These are phyloP conservation scores for Calamus simplicifolius DNA, from an alignment of 176 grass and related monocot species.

Conservation along the genomic window DNA sequence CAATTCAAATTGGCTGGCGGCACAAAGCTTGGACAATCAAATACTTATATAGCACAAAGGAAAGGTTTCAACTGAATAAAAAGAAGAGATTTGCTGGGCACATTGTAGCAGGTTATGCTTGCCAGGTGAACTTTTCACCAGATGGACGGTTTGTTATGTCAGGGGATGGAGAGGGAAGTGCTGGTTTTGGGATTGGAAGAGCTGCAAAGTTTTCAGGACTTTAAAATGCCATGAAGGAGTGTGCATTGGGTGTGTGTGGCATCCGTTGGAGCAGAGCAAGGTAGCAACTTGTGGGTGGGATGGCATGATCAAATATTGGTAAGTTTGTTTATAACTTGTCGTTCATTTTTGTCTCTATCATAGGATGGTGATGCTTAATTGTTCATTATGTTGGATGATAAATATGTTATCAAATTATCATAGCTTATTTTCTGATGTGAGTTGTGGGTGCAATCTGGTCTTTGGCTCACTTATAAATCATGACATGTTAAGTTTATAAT, in stretches of 20 bases:
- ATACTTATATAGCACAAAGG: constrained; percentile 98
- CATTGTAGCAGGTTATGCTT: constrained; percentile 93
- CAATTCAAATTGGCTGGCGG: constrained; percentile 91
- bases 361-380: too few species aligned
- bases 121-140: constrained; percentile 95
- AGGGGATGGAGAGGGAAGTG: constrained; percentile 88
- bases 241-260: constrained; percentile 97
- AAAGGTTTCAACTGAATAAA: constrained; percentile 98
- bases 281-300: constrained; percentile 99
- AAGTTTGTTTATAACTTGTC: constrained; percentile 5
- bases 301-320: constrained; percentile 98
- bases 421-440: too few species aligned
- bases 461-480: too few species aligned
- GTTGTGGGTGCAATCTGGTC: too few species aligned
- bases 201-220: constrained; percentile 77
- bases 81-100: constrained; percentile 98
- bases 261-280: constrained; percentile 94
- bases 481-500: too few species aligned
- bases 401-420: too few species aligned
- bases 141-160: constrained; percentile 96
- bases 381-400: too few species aligned
- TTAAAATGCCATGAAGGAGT: constrained; percentile 85
- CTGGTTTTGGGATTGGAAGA: constrained; percentile 99
- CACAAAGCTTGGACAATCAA: constrained; percentile 98
- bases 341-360: too few species aligned